A percentile compares a stretch with the other conserved stretches of the same genome.
Evolutionary conservation across 1,284 basidiomycete genomes (phyloP).

Genomic region (Pyrrhoderma noxium): DNA sequence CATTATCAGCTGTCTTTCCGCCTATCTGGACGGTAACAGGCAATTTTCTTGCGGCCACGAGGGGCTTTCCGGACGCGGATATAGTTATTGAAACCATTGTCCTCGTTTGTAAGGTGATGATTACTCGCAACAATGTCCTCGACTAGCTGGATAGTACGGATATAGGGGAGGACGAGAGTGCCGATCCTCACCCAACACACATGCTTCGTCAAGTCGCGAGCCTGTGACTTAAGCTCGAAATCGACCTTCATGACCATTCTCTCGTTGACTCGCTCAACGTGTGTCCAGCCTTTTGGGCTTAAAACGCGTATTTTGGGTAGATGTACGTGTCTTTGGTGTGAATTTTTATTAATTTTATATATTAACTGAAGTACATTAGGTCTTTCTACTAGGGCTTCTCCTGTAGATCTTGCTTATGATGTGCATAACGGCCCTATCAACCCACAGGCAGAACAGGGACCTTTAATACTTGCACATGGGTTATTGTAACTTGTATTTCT

Average conservation of each 20-base stretch:
- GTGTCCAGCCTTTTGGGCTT: not conserved
- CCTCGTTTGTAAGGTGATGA: not conserved
- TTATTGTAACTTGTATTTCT: conserved; percentile 44
- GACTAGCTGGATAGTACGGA: too few relatives aligned
- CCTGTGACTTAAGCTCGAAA: too few relatives aligned
- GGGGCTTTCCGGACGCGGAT: conserved; percentile 37
- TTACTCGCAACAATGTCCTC: not conserved
- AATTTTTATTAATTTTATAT: too few relatives aligned
- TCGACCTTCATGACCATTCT: not conserved
- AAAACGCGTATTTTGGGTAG: too few relatives aligned
- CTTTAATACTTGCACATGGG: conserved; percentile 62
- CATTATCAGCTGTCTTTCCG: conserved; percentile 35
- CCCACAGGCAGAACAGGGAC: conserved; percentile 20
- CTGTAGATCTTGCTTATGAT: conserved; percentile 16
- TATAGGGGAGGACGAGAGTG: too few relatives aligned
- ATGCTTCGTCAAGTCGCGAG: too few relatives aligned
- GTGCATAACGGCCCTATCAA: conserved; percentile 3
- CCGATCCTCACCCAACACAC: too few relatives aligned
- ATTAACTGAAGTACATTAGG: too few relatives aligned
- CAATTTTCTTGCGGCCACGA: conserved; percentile 43
- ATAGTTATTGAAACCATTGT: conserved; percentile 60
- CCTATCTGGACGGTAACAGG: conserved; percentile 52
- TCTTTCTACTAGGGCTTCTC: not conserved
- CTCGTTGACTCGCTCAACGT: not conserved
- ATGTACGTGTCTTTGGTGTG: too few relatives aligned